A percentile compares a stretch with the other conserved stretches of the same genome.
phyloP scores from a whole-genome alignment of 73 alveolate species.

The Effrenium voratum region DNA sequence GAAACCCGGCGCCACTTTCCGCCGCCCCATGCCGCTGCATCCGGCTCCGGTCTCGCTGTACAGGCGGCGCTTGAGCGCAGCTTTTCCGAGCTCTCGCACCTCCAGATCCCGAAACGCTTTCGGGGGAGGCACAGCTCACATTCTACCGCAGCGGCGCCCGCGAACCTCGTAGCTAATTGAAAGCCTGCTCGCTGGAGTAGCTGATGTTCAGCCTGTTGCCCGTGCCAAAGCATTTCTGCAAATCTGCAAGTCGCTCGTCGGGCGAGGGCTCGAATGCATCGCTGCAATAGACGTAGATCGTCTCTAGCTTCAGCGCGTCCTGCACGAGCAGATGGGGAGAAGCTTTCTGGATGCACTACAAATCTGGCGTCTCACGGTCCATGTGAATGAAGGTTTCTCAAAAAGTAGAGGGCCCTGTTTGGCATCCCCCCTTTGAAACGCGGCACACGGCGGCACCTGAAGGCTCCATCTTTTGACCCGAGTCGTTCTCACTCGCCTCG shows the following conservation, averaged over 20 bases:
- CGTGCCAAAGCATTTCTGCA: constrained; percentile 45
- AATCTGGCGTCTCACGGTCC: background rate
- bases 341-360: background rate
- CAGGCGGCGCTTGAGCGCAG: background rate
- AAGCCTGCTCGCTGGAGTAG: constrained; percentile 64
- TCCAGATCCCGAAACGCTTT: too few species aligned
- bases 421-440: background rate
- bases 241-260: constrained; percentile 53
- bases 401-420: background rate
- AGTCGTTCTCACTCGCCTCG: background rate
- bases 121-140: too few species aligned
- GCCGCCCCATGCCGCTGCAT: background rate
- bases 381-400: background rate
- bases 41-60: background rate
- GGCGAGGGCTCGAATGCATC: constrained; percentile 87
- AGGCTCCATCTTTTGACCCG: background rate
- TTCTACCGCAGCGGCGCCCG: too few species aligned
- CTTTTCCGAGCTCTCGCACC: too few species aligned
- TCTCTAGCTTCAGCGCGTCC: constrained; percentile 59
- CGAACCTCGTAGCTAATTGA: too few species aligned
- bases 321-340: background rate
- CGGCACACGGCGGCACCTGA: background rate
- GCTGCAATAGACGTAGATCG: constrained; percentile 45
- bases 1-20: too few species aligned
- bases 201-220: constrained; percentile 56